Base-by-base conservation (phyloP, 768 basidiomycete genomes). In the Pluteus cervinus region DNA sequence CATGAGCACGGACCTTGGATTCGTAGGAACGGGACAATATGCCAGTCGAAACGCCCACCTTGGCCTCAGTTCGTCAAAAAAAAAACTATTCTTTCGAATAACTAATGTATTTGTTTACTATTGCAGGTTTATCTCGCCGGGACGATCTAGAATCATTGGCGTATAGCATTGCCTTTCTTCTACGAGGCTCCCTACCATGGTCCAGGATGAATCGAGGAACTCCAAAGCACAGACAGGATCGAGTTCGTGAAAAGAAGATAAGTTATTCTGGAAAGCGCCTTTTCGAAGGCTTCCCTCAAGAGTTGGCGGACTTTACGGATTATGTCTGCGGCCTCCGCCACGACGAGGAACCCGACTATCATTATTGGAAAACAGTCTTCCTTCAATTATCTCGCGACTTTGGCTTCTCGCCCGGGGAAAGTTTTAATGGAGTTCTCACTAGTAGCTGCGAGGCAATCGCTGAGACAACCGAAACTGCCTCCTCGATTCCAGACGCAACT, bases 121-220 rank as follows among this genome's bases (percentile, higher is more conserved):
- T 39, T 14, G 31, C 37, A 55, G 53, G 51, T 28, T 49, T 56
- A 28, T 39, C 46, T 22, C 55, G 52, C 2, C 73, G 73, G 24
- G 76, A 79, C 45, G 76, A 78, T 48, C 57, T 79, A 33, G 75
- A 79, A 54, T 69, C 71, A 1, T 56, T 79, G 15, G 72, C 75
- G 3, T 71, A 73, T 47, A 64, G 69, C 57, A 62, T 73, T 31
- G 61, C 78, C 20, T 76, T 75, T 49, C 75, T 79, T 48, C 57
- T 77, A 4, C 69, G 71, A 11, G 75, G 76, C 24, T 62, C 60
- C 6, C 57, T 57, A 7, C 55, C 55, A 20, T 54, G 55, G 52
- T 32, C 21, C 32, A 21, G 4, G 21, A 24, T 24, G 32, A 34
- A 34, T 33, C 39, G 24, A 40, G 4, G 14, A n/a, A n/a, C n/a